Percentiles rank a stretch among this genome's conserved stretches.
These are phyloP conservation scores for Chrysochromulina tobinii DNA, from an alignment of 78 protist species.

Conservation along the genomic window DNA sequence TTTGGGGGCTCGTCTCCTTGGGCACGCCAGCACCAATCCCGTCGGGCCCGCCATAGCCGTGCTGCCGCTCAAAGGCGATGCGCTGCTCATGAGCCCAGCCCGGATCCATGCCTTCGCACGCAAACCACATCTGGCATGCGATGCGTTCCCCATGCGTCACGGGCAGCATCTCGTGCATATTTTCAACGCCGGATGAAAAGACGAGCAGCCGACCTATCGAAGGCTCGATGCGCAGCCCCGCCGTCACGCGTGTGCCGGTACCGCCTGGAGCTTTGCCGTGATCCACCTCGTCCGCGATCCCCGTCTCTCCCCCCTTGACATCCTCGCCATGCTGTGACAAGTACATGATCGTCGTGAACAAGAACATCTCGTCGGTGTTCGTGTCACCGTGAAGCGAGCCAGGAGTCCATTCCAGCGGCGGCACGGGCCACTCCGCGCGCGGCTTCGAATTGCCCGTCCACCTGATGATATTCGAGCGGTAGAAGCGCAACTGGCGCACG, in stretches of 20 bases:
- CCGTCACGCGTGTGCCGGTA: background rate
- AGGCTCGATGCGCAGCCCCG: background rate
- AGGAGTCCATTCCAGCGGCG: background rate
- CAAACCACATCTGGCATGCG: conserved; percentile 6
- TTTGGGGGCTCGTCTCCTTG: too few species aligned
- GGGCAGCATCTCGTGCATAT: conserved; percentile 9
- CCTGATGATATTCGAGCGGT: background rate
- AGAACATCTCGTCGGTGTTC: conserved; percentile 10
- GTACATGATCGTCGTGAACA: background rate
- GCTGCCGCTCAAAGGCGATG: background rate
- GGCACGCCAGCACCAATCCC: background rate
- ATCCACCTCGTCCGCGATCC: background rate
- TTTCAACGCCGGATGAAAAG: background rate
- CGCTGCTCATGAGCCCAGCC: background rate
- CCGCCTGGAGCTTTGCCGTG: background rate
- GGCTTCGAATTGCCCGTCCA: background rate
- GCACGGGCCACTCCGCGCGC: too few species aligned
- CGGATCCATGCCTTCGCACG: background rate
- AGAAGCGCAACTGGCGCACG: background rate
- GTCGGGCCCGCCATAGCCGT: conserved; percentile 2
- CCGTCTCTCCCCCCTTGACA: background rate
- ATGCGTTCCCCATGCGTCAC: background rate
- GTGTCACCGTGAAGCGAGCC: background rate
- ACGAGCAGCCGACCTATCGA: background rate
- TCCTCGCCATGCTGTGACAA: background rate